Base-by-base conservation (phyloP, 306 rosid species). In the Pterocarpus macrocarpus region DNA sequence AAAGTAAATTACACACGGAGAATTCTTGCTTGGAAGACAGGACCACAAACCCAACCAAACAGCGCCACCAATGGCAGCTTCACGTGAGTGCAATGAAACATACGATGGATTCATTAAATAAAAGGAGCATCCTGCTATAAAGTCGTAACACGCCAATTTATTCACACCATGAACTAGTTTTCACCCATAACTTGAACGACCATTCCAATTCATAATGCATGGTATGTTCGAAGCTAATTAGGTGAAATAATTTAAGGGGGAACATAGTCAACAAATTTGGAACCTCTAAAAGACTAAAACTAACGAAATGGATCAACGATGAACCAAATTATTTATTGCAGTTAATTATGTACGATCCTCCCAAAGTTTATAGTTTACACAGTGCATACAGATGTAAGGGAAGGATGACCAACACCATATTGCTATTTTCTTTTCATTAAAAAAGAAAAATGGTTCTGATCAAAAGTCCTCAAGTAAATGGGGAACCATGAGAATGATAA, bases 321-420 rank as follows among this genome's bases (percentile, higher is more conserved):
- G 57, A 68, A 78, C 64, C 79, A 69, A 71, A 69, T 55, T 63
- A 77, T 79, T 86, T 79, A 82, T 75, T 82, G 80, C 49, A 79
- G 84, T 82, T 71, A 55, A 86, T 82, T 47, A 17, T 57, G 71
- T 76, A 75, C 8, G 69, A 82, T 74, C 79, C 81, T 79, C 78
- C 84, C 72, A 73, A 67, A 73, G 84, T 36, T 53, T 71, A 77
- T 62, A 57, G 33, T 80, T 8, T 33, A 71, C 33, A 55, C 10
- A 50, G 44, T 45, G 73, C 57, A 81, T 63, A 73, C 57, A 81
- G 63, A 73, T 57, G 36, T 10, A 69, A 59, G 56, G 56, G 84
- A 82, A 82, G 63, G 70, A 78, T 75, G 78, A 53, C 58, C 36
- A 53, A 67, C 58, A 82, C 64, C 57, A 66, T 33, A 68, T 73